phyloP scores from a whole-genome alignment of 192 early-diverging fungal genomes.

The Lobosporangium transversale region DNA sequence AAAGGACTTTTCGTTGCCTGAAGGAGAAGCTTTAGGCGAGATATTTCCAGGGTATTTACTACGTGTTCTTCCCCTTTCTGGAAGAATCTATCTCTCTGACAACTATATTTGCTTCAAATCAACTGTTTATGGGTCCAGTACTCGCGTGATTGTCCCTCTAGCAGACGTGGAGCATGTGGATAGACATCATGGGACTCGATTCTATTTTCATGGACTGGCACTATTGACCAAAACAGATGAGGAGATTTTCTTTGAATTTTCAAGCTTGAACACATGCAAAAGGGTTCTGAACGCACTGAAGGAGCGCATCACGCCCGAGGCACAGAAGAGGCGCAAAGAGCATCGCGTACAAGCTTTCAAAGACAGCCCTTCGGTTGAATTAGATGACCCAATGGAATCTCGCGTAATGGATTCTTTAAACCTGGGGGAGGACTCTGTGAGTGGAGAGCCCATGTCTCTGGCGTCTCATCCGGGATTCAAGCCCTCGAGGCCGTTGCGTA shows the following conservation, averaged over 20 bases:
- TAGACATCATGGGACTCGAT: constrained; percentile 51
- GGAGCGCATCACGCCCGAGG: constrained; percentile 32
- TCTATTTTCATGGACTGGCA: constrained; percentile 58
- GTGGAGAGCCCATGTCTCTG: constrained; percentile 22
- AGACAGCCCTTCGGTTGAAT: constrained; percentile 28
- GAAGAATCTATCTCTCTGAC: constrained; percentile 68
- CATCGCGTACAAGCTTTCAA: constrained; percentile 27
- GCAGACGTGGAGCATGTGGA: constrained; percentile 59
- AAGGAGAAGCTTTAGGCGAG: constrained; percentile 58
- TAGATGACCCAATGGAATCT: constrained; percentile 42
- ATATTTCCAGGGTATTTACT: constrained; percentile 61
- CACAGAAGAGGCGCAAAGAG: constrained; percentile 19
- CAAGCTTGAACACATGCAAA: constrained; percentile 28
- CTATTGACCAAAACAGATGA: constrained; percentile 57
- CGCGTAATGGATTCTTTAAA: constrained; percentile 29
- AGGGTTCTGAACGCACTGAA: constrained; percentile 30
- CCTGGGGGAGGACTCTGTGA: constrained; percentile 25
- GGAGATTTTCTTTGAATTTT: constrained; percentile 71
- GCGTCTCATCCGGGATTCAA: constrained; percentile 28
- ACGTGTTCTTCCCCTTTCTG: constrained; percentile 63
- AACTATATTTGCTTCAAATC: constrained; percentile 73
- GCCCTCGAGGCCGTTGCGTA: constrained; percentile 62
- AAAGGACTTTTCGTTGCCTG: constrained; percentile 67
- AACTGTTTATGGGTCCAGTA: constrained; percentile 58
- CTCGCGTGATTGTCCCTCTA: constrained; percentile 67